Base-by-base conservation (phyloP, 345 rosid species). In the Rhizophora apiculata region DNA sequence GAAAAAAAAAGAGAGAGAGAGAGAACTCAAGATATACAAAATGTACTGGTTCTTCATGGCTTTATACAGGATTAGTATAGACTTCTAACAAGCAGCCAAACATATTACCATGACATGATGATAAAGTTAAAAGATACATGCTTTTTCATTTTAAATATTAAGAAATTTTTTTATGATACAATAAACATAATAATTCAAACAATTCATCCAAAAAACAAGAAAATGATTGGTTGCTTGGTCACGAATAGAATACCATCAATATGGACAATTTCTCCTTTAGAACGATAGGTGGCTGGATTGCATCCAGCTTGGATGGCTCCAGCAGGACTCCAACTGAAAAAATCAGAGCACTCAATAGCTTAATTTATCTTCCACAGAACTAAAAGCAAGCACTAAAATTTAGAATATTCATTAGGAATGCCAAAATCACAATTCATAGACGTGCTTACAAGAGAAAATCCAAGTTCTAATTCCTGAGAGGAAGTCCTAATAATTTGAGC, bases 241-340 rank as follows among this genome's bases (percentile, higher is more conserved):
- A 43, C 21, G 9, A 59, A 67, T 31, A 73, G 46, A 70, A 75
- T 85, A 93, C 98, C 98, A 73, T 87, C 86, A 57, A 94, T 79
- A 53, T 85, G 69, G 43, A 87, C 54, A 66, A 68, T 88, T 80
- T 88, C 81, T 24, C 88, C 86, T 8, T 79, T 70, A 73, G 68
- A 76, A 77, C 73, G 83, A 74, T 85, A 89, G 6, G 79, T 91
- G 31, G 98, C 98, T 39, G 98, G 98, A 79, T 91, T 91, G 48
- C 67, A 72, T 66, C 96, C 97, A 15, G 74, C 61, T 87, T 85
- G 80, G 73, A 94, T 87, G 55, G 96, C 96, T 85, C 98, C 97
- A 46, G 95, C 96, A 77, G 97, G 97, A 76, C 81, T 91, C 98
- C 97, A 94, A 79, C 97, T 94, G 86, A 71, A 77, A 77, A 66